Base-by-base conservation (phyloP, 805 yeast species). In the Pichia californica region DNA sequence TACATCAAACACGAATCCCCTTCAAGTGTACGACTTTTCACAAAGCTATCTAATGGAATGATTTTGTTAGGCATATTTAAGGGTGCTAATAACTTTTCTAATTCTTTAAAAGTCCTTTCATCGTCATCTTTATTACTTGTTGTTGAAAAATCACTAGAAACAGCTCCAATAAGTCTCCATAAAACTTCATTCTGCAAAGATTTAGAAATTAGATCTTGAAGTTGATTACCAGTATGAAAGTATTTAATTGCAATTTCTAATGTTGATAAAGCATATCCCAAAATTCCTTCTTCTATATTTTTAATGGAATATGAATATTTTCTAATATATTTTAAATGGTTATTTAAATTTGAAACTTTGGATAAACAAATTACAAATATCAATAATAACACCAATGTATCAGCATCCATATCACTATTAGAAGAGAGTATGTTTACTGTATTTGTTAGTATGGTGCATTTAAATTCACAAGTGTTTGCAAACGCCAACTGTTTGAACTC, bases 191-290 rank as follows among this genome's bases (percentile, higher is more conserved):
- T 87, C 2, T 54, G 55, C 2, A 56, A 56, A 0, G 89, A 77
- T 10, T 66, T 40, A 2, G 43, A 18, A 7, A 43, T 21, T 7
- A 48, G 32, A 2, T 13, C 46, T 4, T 63, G 54, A 38, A 83
- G 59, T 4, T 60, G 56, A 2, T 62, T 62, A 8, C 48, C 41
- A 30, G 70, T 62, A 28, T 63, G 63, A n/a, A 88, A 66, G 54
- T 83, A 91, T 44, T 66, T 76, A 8, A 87, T 55, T 0, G 86
- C 94, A 0, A 88, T 95, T 53, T 88, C 95, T 35, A 88, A 67
- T 6, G 95, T 87, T 36, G 95, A 82, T 13, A 88, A 51, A 1
- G 88, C 81, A 58, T 91, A 91, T 10, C 86, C 94, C 26, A 75
- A 59, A 20, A 76, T 67, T 0, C 96, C 96, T 4, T 68, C 56